These are phyloP conservation scores for Lodderomyces theae DNA, from an alignment of 1,139 yeast genomes.

Conservation along the genomic window DNA sequence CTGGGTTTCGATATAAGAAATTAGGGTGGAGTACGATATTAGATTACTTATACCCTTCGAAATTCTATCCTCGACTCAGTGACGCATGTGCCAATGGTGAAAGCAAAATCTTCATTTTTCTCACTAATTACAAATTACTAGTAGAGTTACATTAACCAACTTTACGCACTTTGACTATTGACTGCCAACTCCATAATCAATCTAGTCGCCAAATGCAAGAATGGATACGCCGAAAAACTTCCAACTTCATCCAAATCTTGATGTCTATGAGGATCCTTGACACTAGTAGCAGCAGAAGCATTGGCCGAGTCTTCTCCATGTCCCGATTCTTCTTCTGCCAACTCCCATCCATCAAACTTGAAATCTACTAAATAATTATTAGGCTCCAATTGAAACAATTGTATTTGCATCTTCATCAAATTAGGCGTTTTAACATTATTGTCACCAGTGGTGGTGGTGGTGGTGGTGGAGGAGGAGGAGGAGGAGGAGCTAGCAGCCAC, in stretches of 20 bases:
- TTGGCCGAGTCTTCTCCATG: not conserved
- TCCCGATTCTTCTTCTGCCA: conserved; percentile 6
- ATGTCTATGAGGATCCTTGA: conserved; percentile 10
- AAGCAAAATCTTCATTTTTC: no score
- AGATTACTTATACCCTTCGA: no score
- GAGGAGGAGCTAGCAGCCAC: no score
- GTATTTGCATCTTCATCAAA: conserved; percentile 95
- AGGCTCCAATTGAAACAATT: conserved; percentile 91
- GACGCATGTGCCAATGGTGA: no score
- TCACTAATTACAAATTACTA: not conserved
- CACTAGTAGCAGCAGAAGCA: not conserved
- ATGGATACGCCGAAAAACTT: conserved; percentile 91
- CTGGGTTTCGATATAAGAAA: no score
- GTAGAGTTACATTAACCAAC: not conserved
- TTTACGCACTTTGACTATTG: conserved; percentile 42
- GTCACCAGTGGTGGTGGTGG: conserved; percentile 17
- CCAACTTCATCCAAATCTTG: conserved; percentile 68
- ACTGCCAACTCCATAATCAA: conserved; percentile 96
- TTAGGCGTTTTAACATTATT: conserved; percentile 27
- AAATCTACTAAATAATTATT: conserved; percentile 95
- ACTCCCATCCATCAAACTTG: conserved; percentile 96
- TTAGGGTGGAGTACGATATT: no score
- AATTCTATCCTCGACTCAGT: no score
- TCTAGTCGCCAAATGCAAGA: conserved; percentile 86
- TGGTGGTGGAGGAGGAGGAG: no score